These are phyloP conservation scores for Poronia punctata DNA, from an alignment of 495 filamentous ascomycete genomes.

Conservation along the genomic window DNA sequence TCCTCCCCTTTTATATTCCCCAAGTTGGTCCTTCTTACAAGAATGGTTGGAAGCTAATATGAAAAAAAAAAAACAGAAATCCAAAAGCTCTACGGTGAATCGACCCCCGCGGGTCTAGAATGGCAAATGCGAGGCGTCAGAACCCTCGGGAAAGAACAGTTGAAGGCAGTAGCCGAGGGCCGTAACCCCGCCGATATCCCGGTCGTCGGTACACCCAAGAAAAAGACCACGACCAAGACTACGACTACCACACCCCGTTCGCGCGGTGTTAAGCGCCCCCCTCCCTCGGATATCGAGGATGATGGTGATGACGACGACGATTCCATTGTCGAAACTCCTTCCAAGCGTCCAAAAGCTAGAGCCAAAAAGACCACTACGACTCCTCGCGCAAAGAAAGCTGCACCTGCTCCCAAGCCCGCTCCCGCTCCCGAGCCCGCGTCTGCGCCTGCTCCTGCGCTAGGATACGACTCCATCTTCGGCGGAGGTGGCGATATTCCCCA, in stretches of 20 bases:
- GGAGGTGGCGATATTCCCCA: not conserved
- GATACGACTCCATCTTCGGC: slow-evolving; percentile 15
- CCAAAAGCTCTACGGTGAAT: slow-evolving; percentile 36
- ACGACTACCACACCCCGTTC: too few species aligned
- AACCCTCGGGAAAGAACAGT: slow-evolving; percentile 29
- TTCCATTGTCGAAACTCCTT: slow-evolving; percentile 6
- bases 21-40: not conserved
- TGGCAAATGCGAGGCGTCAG: slow-evolving; percentile 45
- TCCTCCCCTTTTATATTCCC: not conserved
- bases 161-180: slow-evolving; percentile 23
- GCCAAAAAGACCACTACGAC: not conserved
- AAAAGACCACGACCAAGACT: too few species aligned
- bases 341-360: slow-evolving; percentile 10
- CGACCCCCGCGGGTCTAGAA: slow-evolving; percentile 34
- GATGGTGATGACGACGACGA: slow-evolving; percentile 22
- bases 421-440: not conserved
- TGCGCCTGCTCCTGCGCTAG: too few species aligned
- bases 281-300: slow-evolving; percentile 1
- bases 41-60: not conserved
- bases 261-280: slow-evolving; percentile 11
- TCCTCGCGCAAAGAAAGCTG: not conserved
- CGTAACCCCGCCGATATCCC: slow-evolving; percentile 18
- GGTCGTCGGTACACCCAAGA: slow-evolving; percentile 1
- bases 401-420: slow-evolving; percentile 7
- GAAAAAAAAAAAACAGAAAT: slow-evolving; percentile 29